Base-by-base conservation (phyloP, 306 rosid genomes). In the Senna siamea region DNA sequence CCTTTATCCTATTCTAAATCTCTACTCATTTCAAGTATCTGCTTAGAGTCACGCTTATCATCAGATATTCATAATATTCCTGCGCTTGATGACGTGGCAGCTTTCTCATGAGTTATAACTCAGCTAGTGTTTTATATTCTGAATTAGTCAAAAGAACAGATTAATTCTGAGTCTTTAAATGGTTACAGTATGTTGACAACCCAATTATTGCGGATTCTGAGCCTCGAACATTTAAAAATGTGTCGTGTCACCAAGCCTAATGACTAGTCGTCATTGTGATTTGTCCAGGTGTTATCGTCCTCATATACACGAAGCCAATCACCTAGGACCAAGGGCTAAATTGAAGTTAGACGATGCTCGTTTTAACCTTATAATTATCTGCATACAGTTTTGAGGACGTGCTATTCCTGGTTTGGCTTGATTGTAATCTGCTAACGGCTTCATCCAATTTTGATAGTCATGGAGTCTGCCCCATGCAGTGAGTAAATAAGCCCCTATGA, bases 281-380 rank as follows among this genome's bases (percentile, higher is more conserved):
- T 46, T 52, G 70, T 76, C 76, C 88, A 93, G 98, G 91, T 91
- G 62, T 46, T 91, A 52, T 91, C 97, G 51, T 90, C 97, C 70
- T 93, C 98, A 30, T 89, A 38, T 38, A 62, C 68, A 4, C 68
- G 68, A 38, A 62, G 68, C 32, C 68, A 62, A 37, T 62, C 68
- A 18, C 17, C 68, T 38, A 85, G 87, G 86, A 59, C 78, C 55
- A 85, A 91, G 80, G 73, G 83, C 55, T 81, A 74, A 86, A 73
- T 18, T 53, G 76, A 76, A 48, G 17, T 51, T 58, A 26, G 50
- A 69, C 22, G 23, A 17, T 70, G 55, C 43, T 13, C 18, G 46
- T 62, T 35, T 58, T 32, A 14, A 35, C 50, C 52, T 60, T 47
- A 40, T 18, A 2, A 48, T 37, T 32, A 60, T 19, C 56, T 58